Evolutionary conservation across 768 basidiomycete species (phyloP).

Genomic region (Myochromella boudieri): DNA sequence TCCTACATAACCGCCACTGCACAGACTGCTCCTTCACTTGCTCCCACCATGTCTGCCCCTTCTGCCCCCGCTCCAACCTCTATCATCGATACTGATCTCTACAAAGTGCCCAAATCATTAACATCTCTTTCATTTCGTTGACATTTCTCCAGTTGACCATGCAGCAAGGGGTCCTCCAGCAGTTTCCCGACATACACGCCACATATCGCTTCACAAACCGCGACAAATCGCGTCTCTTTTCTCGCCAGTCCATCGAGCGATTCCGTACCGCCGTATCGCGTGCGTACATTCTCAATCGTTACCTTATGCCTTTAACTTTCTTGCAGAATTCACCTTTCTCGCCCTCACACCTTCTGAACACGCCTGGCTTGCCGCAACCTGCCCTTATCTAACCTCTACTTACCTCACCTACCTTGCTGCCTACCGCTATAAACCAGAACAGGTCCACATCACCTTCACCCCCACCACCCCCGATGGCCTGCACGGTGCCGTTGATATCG

Average conservation of each 20-base stretch:
- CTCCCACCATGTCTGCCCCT: slow-evolving; percentile 36
- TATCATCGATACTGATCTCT: slow-evolving; percentile 90
- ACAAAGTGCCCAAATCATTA: slow-evolving; percentile 62
- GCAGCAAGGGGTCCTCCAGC: slow-evolving; percentile 86
- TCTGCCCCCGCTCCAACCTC: slow-evolving; percentile 43
- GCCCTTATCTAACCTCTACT: slow-evolving; percentile 67
- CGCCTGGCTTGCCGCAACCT: slow-evolving; percentile 61
- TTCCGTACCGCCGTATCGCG: slow-evolving; percentile 57
- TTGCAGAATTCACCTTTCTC: slow-evolving; percentile 78
- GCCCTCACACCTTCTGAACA: slow-evolving; percentile 60
- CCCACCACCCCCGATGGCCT: slow-evolving; percentile 51
- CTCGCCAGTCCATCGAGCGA: slow-evolving; percentile 59
- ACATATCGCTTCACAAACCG: slow-evolving; percentile 85
- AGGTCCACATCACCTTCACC: slow-evolving; percentile 65
- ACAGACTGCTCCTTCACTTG: neutral
- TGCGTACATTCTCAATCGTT: slow-evolving; percentile 29
- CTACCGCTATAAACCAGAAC: slow-evolving; percentile 74
- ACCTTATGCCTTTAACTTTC: slow-evolving; percentile 1
- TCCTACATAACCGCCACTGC: slow-evolving; percentile 1
- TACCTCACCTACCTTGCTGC: slow-evolving; percentile 78
- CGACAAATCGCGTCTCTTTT: slow-evolving; percentile 62
- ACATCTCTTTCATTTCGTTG: slow-evolving; percentile 2
- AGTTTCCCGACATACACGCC: slow-evolving; percentile 71
- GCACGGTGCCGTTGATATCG: slow-evolving; percentile 70
- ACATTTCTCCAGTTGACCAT: slow-evolving; percentile 70